phyloP scores from a whole-genome alignment of 257 asterid genomes.

The Jacaranda mimosifolia region DNA sequence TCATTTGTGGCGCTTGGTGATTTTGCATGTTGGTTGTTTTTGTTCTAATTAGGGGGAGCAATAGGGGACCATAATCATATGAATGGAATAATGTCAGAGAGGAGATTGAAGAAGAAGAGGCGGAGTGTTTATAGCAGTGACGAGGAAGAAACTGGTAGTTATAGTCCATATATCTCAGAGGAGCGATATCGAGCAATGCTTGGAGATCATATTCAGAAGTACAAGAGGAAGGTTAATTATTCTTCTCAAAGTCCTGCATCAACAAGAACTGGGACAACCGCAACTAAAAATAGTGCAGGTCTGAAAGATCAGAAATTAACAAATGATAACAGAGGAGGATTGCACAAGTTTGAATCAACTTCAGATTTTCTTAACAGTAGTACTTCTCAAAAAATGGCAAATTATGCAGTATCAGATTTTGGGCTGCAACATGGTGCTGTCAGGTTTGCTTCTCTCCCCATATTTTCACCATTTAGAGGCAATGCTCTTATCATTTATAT shows the following conservation, averaged over 20 bases:
- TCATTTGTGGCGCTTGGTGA: slow-evolving; percentile 26
- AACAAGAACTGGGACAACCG: slow-evolving; percentile 52
- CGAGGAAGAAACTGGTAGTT: slow-evolving; percentile 78
- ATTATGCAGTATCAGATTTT: slow-evolving; percentile 60
- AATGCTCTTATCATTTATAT: slow-evolving; percentile 1
- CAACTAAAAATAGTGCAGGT: slow-evolving; percentile 54
- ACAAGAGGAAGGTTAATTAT: slow-evolving; percentile 75
- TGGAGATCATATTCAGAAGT: slow-evolving; percentile 92
- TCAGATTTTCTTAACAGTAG: slow-evolving; percentile 60
- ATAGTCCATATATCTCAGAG: slow-evolving; percentile 77
- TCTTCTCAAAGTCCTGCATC: slow-evolving; percentile 66
- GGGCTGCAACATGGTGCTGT: slow-evolving; percentile 67
- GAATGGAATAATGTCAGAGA: slow-evolving; percentile 73
- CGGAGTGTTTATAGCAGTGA: slow-evolving; percentile 71
- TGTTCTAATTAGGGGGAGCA: slow-evolving; percentile 57
- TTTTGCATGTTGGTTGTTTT: slow-evolving; percentile 31
- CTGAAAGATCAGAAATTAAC: slow-evolving; percentile 67
- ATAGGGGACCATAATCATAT: slow-evolving; percentile 50
- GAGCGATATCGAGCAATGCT: slow-evolving; percentile 92
- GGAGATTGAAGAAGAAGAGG: slow-evolving; percentile 79
- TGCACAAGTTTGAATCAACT: slow-evolving; percentile 67
- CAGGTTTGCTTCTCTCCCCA: slow-evolving; percentile 62
- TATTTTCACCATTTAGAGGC: background rate
- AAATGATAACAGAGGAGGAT: slow-evolving; percentile 68
- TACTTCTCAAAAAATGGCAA: slow-evolving; percentile 63